phyloP scores from a whole-genome alignment of 805 yeast genomes.

The Diddensiella transvaalensis region DNA sequence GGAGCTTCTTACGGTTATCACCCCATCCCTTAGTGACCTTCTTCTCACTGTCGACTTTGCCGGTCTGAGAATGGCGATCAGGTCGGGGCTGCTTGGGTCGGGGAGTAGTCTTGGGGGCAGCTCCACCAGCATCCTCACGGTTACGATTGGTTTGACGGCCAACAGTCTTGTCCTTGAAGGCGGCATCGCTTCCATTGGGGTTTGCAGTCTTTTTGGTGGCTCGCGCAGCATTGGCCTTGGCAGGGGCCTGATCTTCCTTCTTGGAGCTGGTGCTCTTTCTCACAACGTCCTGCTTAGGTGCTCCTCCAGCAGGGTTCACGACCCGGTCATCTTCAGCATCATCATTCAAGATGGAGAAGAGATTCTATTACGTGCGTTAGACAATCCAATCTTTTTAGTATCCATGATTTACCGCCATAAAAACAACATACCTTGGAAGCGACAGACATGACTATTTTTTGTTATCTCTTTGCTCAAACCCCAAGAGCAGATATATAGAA shows the following conservation, averaged over 20 bases:
- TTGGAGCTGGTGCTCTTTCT: slow-evolving; percentile 80
- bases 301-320: slow-evolving; percentile 9
- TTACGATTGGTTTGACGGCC: slow-evolving; percentile 59
- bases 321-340: slow-evolving; percentile 17
- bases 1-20: slow-evolving; percentile 67
- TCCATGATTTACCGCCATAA: no score
- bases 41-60: slow-evolving; percentile 81
- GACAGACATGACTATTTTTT: slow-evolving; percentile 21
- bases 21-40: slow-evolving; percentile 87
- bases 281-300: slow-evolving; percentile 42
- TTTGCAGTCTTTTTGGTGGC: slow-evolving; percentile 49
- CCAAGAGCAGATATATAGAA: no score
- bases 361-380: slow-evolving; percentile 23
- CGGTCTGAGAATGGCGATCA: slow-evolving; percentile 87
- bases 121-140: slow-evolving; percentile 25
- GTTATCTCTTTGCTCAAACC: no score
- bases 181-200: slow-evolving; percentile 85
- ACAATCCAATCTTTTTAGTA: no score
- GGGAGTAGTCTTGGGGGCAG: slow-evolving; percentile 45
- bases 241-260: slow-evolving; percentile 72
- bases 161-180: slow-evolving; percentile 65
- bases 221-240: slow-evolving; percentile 54
- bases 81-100: slow-evolving; percentile 40
- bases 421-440: slow-evolving; percentile 27
- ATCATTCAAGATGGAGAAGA: slow-evolving; percentile 25